Percentiles rank a stretch among this genome's conserved stretches.
phyloP scores from a whole-genome alignment of 768 basidiomycete genomes.

The Lyophyllum decastes region DNA sequence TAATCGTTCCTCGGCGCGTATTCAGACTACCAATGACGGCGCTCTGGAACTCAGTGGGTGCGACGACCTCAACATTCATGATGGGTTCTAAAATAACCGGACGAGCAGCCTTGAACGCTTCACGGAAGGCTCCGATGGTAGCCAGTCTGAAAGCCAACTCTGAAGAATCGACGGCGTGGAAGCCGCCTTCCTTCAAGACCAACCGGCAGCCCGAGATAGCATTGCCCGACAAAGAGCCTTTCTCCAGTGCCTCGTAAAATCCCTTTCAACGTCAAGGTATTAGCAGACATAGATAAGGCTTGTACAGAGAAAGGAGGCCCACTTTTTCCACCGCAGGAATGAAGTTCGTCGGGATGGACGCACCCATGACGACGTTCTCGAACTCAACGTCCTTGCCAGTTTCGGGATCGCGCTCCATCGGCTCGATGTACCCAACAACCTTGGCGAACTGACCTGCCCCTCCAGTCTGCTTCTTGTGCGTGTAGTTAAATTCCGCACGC shows the following conservation, averaged over 20 bases:
- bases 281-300: neutral
- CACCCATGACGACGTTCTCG: slow-evolving; percentile 87
- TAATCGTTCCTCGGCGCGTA: slow-evolving; percentile 87
- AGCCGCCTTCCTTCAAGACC: slow-evolving; percentile 88
- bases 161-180: slow-evolving; percentile 93
- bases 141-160: slow-evolving; percentile 94
- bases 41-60: slow-evolving; percentile 95
- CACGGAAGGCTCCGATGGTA: slow-evolving; percentile 90
- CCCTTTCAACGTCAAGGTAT: slow-evolving; percentile 51
- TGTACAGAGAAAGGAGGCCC: slow-evolving; percentile 11
- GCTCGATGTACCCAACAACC: slow-evolving; percentile 88
- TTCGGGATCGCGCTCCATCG: slow-evolving; percentile 73
- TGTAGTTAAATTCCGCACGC: slow-evolving; percentile 81
- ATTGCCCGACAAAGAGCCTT: slow-evolving; percentile 88
- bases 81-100: slow-evolving; percentile 95
- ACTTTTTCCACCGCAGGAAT: slow-evolving; percentile 97
- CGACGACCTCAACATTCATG: slow-evolving; percentile 97
- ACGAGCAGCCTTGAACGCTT: slow-evolving; percentile 74
- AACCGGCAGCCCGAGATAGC: slow-evolving; percentile 83
- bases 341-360: slow-evolving; percentile 86
- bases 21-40: slow-evolving; percentile 93
- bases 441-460: slow-evolving; percentile 97
- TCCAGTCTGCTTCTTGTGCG: slow-evolving; percentile 98
- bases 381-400: slow-evolving; percentile 85
- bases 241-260: slow-evolving; percentile 92